phyloP scores from a whole-genome alignment of 768 basidiomycete species.

The Trametes sanguinea region DNA sequence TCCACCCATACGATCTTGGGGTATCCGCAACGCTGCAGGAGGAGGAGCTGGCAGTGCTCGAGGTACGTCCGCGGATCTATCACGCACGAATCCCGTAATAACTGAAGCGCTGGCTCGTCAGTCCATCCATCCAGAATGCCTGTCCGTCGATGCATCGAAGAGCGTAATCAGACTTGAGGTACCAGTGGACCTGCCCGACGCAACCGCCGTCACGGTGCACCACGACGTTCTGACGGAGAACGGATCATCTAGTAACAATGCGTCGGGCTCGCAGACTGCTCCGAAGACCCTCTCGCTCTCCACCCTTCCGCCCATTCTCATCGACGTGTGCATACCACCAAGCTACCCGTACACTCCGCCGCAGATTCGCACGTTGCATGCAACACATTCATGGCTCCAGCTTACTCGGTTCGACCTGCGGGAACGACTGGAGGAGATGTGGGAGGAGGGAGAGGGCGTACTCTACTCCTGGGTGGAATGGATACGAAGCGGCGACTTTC shows the following conservation, averaged over 20 bases:
- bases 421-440: constrained; percentile 50
- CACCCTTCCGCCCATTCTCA: constrained; percentile 62
- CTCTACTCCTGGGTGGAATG: constrained; percentile 75
- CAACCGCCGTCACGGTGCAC: constrained; percentile 43
- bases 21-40: constrained; percentile 38
- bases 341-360: constrained; percentile 48
- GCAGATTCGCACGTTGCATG: constrained; percentile 52
- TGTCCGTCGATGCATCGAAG: constrained; percentile 43
- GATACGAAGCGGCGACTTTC: constrained; percentile 66
- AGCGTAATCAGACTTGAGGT: constrained; percentile 58
- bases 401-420: constrained; percentile 36
- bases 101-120: constrained; percentile 28
- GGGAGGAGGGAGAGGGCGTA: constrained; percentile 60
- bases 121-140: constrained; percentile 80
- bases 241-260: constrained; percentile 11
- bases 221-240: constrained; percentile 26
- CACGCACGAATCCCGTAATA: background rate
- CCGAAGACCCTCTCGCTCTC: constrained; percentile 40
- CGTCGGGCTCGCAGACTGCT: background rate
- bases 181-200: constrained; percentile 57
- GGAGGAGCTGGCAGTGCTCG: constrained; percentile 65
- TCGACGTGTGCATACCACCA: constrained; percentile 62
- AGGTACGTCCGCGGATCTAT: constrained; percentile 41
- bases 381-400: constrained; percentile 62
- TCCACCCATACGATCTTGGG: constrained; percentile 9